Evolutionary conservation across 2,329 filamentous ascomycete genomes (phyloP).

Genomic region (Claviceps citrina): DNA sequence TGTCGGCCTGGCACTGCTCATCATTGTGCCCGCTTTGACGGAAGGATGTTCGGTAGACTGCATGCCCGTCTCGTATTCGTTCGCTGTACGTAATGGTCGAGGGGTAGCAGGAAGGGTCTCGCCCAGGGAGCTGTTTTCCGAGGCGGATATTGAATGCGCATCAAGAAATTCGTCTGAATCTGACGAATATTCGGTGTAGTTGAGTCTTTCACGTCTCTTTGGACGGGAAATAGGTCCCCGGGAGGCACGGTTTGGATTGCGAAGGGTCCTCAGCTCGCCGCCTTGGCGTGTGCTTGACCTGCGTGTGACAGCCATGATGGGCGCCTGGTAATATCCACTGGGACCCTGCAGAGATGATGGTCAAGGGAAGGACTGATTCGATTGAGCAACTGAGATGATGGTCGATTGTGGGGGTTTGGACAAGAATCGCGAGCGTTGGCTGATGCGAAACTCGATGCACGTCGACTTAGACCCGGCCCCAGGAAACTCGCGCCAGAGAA

Average conservation of each 20-base stretch:
- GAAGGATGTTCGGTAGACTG: background rate
- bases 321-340: background rate
- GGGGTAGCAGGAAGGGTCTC: background rate
- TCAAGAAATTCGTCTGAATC: background rate
- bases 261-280: conserved; percentile 7
- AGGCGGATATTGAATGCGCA: conserved; percentile 1
- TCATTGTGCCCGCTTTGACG: no score
- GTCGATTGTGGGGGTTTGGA: background rate
- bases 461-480: background rate
- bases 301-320: conserved; percentile 16
- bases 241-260: conserved; percentile 12
- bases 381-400: no score
- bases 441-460: background rate
- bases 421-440: background rate
- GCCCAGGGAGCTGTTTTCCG: background rate
- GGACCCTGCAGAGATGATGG: background rate
- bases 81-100: conserved; percentile 1
- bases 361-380: background rate
- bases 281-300: conserved; percentile 4
- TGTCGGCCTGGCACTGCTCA: background rate
- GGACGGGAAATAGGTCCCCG: conserved; percentile 5
- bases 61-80: background rate
- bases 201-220: conserved; percentile 2
- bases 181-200: conserved; percentile 5
- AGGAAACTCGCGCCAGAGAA: background rate